A percentile compares a stretch with the other conserved stretches of the same genome.
phyloP scores from a whole-genome alignment of 768 basidiomycete genomes.

The Panus rudis region DNA sequence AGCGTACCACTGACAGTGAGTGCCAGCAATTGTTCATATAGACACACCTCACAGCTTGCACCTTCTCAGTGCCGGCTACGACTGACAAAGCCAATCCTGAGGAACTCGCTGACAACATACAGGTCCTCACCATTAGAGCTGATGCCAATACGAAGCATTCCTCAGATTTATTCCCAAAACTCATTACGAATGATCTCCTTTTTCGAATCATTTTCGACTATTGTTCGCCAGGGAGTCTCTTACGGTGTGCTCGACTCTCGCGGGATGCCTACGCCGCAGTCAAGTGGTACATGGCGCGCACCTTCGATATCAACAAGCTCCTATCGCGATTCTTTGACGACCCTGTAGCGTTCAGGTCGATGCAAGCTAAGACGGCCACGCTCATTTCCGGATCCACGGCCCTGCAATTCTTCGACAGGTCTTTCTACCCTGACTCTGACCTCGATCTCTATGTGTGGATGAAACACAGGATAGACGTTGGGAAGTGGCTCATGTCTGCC shows the following conservation, averaged over 20 bases:
- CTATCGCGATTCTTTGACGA: conserved; percentile 31
- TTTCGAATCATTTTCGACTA: conserved; percentile 9
- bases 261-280: conserved; percentile 12
- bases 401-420: conserved; percentile 44
- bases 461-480: conserved; percentile 24
- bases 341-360: conserved; percentile 33
- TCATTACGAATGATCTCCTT: conserved; percentile 6
- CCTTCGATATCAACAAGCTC: conserved; percentile 30
- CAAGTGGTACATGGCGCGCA: conserved; percentile 17
- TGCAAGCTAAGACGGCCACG: conserved; percentile 36
- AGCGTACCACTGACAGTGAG: too few relatives aligned
- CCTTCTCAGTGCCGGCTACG: too few relatives aligned
- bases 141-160: too few relatives aligned
- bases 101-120: too few relatives aligned
- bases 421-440: conserved; percentile 38
- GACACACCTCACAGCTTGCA: too few relatives aligned
- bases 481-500: conserved; percentile 26
- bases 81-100: too few relatives aligned
- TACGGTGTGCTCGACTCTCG: conserved; percentile 13
- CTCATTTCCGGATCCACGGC: conserved; percentile 49
- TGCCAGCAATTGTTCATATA: too few relatives aligned
- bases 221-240: conserved; percentile 5
- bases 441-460: conserved; percentile 44
- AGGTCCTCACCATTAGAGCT: too few relatives aligned
- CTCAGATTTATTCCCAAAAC: too few relatives aligned